Conservation (phyloP, 1,284 basidiomycete species). For the Moesziomyces globuligerus region DNA sequence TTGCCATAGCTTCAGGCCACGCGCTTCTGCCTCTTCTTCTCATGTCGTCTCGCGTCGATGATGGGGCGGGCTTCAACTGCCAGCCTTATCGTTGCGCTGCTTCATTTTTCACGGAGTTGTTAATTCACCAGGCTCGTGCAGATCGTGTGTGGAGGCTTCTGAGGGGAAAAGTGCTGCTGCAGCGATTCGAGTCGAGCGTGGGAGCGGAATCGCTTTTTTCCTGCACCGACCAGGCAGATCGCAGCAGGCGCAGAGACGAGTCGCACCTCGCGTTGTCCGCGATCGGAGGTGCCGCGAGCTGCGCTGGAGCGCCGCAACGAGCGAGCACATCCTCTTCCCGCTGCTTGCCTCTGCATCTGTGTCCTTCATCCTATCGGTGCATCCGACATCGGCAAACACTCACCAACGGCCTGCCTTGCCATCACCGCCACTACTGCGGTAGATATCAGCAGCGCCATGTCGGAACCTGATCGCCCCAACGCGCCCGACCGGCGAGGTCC, state of each 20-base stretch:
- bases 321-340: neutral
- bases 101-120: no score
- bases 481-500: constrained; percentile 12
- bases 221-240: neutral
- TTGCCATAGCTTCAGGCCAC: no score
- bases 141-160: neutral
- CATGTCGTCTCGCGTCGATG: no score
- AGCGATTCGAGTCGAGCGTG: no score
- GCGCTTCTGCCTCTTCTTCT: no score
- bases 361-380: neutral
- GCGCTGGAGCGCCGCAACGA: neutral
- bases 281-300: neutral
- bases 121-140: neutral
- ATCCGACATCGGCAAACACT: neutral
- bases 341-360: neutral
- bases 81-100: neutral
- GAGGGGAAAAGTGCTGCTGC: no score
- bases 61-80: neutral
- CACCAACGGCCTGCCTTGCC: neutral
- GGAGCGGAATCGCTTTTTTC: neutral
- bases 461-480: constrained; percentile 20
- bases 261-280: neutral
- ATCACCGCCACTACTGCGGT: constrained; percentile 3
- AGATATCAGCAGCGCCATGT: constrained; percentile 8
- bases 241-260: neutral